These are phyloP conservation scores for Aspergillus campestris DNA, from an alignment of 495 filamentous ascomycete genomes.

Conservation along the genomic window DNA sequence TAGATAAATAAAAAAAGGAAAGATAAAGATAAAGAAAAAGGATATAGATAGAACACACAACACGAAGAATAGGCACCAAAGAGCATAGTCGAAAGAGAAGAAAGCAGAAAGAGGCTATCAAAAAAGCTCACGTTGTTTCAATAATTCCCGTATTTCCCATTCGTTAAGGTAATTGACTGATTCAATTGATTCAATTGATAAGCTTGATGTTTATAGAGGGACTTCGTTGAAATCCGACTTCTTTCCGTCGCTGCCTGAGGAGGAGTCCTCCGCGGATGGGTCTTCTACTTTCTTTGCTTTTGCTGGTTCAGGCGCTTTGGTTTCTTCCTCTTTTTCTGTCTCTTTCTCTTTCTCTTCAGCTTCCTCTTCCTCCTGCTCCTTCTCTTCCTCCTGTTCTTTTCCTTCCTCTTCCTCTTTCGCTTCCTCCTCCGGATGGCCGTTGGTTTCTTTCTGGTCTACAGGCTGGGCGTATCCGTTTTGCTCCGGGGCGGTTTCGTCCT, in stretches of 20 bases:
- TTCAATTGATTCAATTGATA: background rate
- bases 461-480: constrained; percentile 16
- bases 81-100: background rate
- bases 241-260: background rate
- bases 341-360: constrained; percentile 13
- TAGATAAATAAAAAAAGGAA: background rate
- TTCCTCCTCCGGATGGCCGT: background rate
- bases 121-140: constrained; percentile 5
- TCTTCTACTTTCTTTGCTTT: constrained; percentile 30
- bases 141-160: too few relatives aligned
- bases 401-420: constrained; percentile 6
- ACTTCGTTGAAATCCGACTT: constrained; percentile 33
- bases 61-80: background rate
- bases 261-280: too few relatives aligned
- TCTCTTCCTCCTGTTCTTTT: constrained; percentile 4
- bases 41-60: background rate
- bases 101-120: constrained; percentile 1
- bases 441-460: background rate
- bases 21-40: background rate
- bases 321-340: constrained; percentile 15
- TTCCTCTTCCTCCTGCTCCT: constrained; percentile 7
- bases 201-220: constrained; percentile 21
- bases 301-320: constrained; percentile 14
- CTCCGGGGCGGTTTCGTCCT: constrained; percentile 20
- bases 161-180: background rate